Percentiles rank a stretch among this genome's conserved stretches.
Evolutionary conservation across 116 monocot species (phyloP).

Genomic region (Posidonia oceanica): DNA sequence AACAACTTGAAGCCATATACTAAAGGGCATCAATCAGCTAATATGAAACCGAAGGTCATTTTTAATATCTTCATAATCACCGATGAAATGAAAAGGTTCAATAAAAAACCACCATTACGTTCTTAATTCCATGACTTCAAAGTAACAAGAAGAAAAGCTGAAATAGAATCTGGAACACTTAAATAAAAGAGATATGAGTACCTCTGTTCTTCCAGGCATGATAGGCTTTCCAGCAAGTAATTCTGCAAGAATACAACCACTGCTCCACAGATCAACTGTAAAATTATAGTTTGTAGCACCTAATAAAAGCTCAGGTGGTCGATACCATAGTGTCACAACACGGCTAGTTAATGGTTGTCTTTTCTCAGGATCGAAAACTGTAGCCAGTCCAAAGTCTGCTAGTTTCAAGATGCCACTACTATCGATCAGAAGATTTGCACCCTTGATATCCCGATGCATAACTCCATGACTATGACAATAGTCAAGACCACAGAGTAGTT

Average conservation of each 20-base stretch:
- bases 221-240: conserved; percentile 83
- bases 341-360: conserved; percentile 69
- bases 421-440: conserved; percentile 82
- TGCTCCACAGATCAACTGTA: conserved; percentile 80
- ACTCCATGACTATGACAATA: conserved; percentile 73
- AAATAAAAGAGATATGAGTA: conserved; percentile 3
- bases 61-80: no score
- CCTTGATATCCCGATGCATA: conserved; percentile 91
- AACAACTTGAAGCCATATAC: no score
- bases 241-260: conserved; percentile 90
- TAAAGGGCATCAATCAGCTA: no score
- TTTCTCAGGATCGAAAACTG: conserved; percentile 45
- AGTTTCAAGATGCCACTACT: conserved; percentile 60
- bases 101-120: no score
- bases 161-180: background rate
- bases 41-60: no score
- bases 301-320: conserved; percentile 84
- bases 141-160: background rate
- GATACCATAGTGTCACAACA: conserved; percentile 93
- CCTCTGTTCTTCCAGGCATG: conserved; percentile 96
- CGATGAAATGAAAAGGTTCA: no score
- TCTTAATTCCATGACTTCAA: no score
- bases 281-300: conserved; percentile 76
- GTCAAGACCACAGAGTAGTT: conserved; percentile 70
- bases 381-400: conserved; percentile 89